phyloP scores from a whole-genome alignment of 2,329 filamentous ascomycete species.

The Clarireedia homoeocarpa region DNA sequence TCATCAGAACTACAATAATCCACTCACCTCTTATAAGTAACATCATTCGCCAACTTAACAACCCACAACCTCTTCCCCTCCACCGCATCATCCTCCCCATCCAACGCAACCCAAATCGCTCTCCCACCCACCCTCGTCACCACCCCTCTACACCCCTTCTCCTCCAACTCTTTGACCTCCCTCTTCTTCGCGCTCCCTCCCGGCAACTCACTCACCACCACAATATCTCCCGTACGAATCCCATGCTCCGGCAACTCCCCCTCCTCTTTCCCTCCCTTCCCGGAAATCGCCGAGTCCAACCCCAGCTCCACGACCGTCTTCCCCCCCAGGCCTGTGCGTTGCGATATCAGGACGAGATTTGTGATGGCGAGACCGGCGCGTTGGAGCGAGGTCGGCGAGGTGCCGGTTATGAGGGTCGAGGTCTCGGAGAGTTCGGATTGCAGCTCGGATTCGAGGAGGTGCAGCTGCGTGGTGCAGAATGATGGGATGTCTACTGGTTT shows the following conservation, averaged over 20 bases:
- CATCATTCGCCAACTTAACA: constrained; percentile 61
- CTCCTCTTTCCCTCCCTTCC: constrained; percentile 9
- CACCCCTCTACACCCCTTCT: constrained; percentile 61
- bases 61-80: constrained; percentile 46
- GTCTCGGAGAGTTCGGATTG: constrained; percentile 66
- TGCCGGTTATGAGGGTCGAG: constrained; percentile 55
- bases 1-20: background rate
- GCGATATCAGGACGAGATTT: constrained; percentile 65
- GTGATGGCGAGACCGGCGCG: constrained; percentile 72
- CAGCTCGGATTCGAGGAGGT: constrained; percentile 63
- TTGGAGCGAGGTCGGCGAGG: constrained; percentile 62
- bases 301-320: constrained; percentile 77
- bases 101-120: constrained; percentile 58
- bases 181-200: constrained; percentile 51
- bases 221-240: constrained; percentile 69
- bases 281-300: constrained; percentile 57
- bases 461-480: constrained; percentile 65
- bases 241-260: constrained; percentile 66
- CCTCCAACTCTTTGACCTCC: constrained; percentile 64
- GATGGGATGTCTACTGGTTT: constrained; percentile 48
- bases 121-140: constrained; percentile 55
- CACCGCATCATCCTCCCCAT: constrained; percentile 40
- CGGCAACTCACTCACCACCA: constrained; percentile 67
- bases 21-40: constrained; percentile 45
- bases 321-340: constrained; percentile 86